Percentiles rank a stretch among this genome's conserved stretches.
Evolutionary conservation across 495 filamentous ascomycete genomes (phyloP).

Genomic region (Neurospora sp.): DNA sequence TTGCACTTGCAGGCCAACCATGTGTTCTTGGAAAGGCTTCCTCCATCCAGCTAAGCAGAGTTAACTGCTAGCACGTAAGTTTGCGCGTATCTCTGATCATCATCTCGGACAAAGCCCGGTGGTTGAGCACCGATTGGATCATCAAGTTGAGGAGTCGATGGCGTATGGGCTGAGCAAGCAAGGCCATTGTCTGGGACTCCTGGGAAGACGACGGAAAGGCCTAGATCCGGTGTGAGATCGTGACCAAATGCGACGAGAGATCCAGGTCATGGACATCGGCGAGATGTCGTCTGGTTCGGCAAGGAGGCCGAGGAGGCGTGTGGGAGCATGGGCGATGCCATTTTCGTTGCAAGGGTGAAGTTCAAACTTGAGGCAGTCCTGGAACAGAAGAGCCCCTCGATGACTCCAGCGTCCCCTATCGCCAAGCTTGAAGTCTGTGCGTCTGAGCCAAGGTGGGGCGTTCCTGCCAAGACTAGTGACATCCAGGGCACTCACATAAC

Average conservation of each 20-base stretch:
- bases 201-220: slow-evolving; percentile 4
- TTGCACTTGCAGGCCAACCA: neutral
- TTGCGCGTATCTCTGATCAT: neutral
- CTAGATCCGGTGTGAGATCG: slow-evolving; percentile 6
- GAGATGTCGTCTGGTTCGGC: neutral
- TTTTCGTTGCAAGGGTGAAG: neutral
- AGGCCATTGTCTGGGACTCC: neutral
- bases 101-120: neutral
- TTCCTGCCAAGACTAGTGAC: neutral
- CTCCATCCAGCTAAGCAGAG: neutral
- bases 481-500: neutral
- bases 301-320: neutral
- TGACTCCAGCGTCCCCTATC: neutral
- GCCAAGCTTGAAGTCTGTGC: neutral
- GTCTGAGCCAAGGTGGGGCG: neutral
- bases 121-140: neutral
- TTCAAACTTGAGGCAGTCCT: neutral
- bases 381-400: neutral
- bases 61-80: neutral
- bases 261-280: neutral
- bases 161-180: neutral
- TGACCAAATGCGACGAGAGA: neutral
- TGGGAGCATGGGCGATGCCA: neutral
- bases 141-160: neutral
- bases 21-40: neutral